phyloP scores from a whole-genome alignment of 192 early-diverging fungal species.

The Coemansia sp. region DNA sequence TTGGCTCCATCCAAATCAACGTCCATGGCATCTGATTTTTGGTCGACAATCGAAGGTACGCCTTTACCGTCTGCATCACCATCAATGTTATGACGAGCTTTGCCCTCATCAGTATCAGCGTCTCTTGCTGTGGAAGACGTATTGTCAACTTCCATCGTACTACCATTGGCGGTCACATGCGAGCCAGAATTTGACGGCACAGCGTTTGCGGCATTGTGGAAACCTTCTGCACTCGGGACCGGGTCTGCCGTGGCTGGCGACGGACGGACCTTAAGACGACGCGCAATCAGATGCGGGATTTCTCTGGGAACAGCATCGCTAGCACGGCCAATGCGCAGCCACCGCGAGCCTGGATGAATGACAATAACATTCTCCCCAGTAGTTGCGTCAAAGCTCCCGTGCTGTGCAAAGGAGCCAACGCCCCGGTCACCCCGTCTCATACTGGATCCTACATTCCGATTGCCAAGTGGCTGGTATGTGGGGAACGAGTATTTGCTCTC shows the following conservation, averaged over 20 bases:
- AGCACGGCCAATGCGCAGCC: conserved; percentile 77
- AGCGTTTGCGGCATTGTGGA: background rate
- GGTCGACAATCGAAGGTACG: background rate
- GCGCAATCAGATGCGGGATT: conserved; percentile 79
- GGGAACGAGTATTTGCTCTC: conserved; percentile 54
- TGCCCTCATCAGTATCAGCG: background rate
- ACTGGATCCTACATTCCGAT: conserved; percentile 33
- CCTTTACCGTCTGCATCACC: conserved; percentile 9
- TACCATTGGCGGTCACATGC: background rate
- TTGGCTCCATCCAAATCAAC: conserved; percentile 12
- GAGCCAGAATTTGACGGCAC: background rate
- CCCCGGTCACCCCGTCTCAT: conserved; percentile 33
- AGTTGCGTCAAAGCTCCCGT: conserved; percentile 18
- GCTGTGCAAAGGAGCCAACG: conserved; percentile 8
- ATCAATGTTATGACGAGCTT: conserved; percentile 5
- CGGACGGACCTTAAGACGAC: conserved; percentile 45
- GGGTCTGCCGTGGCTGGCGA: background rate
- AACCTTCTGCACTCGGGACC: background rate
- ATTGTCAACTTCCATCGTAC: background rate
- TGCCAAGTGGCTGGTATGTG: conserved; percentile 23
- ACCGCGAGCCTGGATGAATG: conserved; percentile 83
- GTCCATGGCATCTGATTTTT: conserved; percentile 11
- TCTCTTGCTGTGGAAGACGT: background rate
- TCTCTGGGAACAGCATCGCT: conserved; percentile 77
- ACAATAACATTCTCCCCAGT: conserved; percentile 70